phyloP scores from a whole-genome alignment of 2,329 filamentous ascomycete species.

The Calonectria henricotiae region DNA sequence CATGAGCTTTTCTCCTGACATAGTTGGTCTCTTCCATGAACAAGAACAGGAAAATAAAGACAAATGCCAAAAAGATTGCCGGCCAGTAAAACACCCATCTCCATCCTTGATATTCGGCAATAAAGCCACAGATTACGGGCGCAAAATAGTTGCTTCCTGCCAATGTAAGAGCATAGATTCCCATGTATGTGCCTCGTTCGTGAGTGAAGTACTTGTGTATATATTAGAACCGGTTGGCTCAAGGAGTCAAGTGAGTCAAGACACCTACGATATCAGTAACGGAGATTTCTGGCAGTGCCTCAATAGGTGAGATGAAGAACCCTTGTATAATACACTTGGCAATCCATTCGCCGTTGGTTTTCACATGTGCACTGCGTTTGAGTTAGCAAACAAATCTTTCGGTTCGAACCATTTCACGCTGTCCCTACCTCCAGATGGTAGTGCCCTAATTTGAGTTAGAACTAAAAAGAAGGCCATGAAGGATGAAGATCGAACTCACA shows the following conservation, averaged over 20 bases:
- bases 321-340: constrained; percentile 64
- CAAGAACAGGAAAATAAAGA: constrained; percentile 65
- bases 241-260: no score
- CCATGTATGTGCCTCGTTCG: constrained; percentile 63
- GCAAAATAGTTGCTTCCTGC: constrained; percentile 63
- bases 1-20: constrained; percentile 51
- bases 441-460: constrained; percentile 37
- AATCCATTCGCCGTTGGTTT: constrained; percentile 63
- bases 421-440: constrained; percentile 49
- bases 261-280: constrained; percentile 60
- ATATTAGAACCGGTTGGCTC: neutral
- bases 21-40: constrained; percentile 76
- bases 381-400: neutral
- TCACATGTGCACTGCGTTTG: constrained; percentile 55
- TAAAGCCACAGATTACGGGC: constrained; percentile 64
- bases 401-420: accelerated
- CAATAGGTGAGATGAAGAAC: constrained; percentile 64
- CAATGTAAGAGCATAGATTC: constrained; percentile 61
- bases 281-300: constrained; percentile 64
- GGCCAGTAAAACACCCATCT: constrained; percentile 64
- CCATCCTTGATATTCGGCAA: constrained; percentile 61
- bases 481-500: constrained; percentile 38
- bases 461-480: neutral
- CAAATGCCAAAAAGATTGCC: constrained; percentile 58
- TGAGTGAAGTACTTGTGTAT: constrained; percentile 57